Evolutionary conservation across 2,329 filamentous ascomycete genomes (phyloP).

Genomic region (Scolecobasidium constrictum): DNA sequence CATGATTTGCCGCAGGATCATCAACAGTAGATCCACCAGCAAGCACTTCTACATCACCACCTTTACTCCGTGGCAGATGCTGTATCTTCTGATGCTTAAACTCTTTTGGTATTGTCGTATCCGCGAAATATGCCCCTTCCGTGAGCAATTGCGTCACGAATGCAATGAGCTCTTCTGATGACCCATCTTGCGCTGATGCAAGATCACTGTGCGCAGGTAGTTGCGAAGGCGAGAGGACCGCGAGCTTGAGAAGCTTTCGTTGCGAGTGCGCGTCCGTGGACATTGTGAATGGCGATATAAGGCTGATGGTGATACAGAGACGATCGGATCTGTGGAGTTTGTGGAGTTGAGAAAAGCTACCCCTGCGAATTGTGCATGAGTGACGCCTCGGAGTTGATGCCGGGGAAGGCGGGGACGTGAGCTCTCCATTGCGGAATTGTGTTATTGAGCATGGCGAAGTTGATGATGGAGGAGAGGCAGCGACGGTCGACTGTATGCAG

Average conservation of each 20-base stretch:
- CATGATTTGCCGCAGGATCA: neutral
- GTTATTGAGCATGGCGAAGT: too few species aligned
- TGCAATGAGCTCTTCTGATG: slow-evolving; percentile 31
- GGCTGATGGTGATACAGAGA: too few species aligned
- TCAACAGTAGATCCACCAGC: neutral
- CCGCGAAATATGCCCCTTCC: slow-evolving; percentile 31
- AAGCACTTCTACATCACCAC: neutral
- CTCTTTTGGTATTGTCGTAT: slow-evolving; percentile 39
- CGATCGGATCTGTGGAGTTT: too few species aligned
- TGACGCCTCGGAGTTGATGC: too few species aligned
- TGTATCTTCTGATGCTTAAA: slow-evolving; percentile 33
- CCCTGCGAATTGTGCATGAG: too few species aligned
- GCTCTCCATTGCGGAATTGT: too few species aligned
- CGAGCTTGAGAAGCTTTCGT: slow-evolving; percentile 14
- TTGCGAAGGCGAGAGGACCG: slow-evolving; percentile 17
- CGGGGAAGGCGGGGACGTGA: too few species aligned
- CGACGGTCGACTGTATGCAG: too few species aligned
- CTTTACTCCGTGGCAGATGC: neutral
- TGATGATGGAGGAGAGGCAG: too few species aligned
- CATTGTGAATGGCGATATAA: too few species aligned
- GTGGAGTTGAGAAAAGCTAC: too few species aligned
- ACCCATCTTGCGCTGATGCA: slow-evolving; percentile 33
- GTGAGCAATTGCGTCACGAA: slow-evolving; percentile 43
- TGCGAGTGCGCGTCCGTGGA: too few species aligned
- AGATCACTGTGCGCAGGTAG: slow-evolving; percentile 24